Conservation (phyloP, 2,329 filamentous ascomycete species). For the Epicoccum sorghinum region DNA sequence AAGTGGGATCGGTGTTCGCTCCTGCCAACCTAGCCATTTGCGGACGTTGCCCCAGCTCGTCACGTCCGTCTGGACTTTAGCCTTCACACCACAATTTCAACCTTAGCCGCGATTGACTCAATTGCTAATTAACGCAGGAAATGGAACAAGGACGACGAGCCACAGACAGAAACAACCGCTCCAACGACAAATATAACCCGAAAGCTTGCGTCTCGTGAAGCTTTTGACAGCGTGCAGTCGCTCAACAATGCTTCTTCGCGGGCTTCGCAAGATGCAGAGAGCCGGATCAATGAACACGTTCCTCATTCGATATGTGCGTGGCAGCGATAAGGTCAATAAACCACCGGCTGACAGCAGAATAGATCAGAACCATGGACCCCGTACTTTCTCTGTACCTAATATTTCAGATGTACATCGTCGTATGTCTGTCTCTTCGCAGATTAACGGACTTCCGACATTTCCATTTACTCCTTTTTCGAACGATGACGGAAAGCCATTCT, state of each 20-base stretch:
- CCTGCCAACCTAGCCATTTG: slow-evolving; percentile 28
- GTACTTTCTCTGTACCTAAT: slow-evolving; percentile 43
- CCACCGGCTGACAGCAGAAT: slow-evolving; percentile 10
- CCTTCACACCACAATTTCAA: slow-evolving; percentile 9
- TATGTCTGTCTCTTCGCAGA: slow-evolving; percentile 50
- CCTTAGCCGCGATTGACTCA: slow-evolving; percentile 15
- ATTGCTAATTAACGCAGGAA: slow-evolving; percentile 45
- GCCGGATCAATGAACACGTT: slow-evolving; percentile 63
- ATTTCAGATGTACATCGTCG: slow-evolving; percentile 54
- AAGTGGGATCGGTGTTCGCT: slow-evolving; percentile 20
- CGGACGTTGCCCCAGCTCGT: slow-evolving; percentile 23
- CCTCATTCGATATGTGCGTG: slow-evolving; percentile 68
- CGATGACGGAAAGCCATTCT: slow-evolving; percentile 41
- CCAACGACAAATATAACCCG: slow-evolving; percentile 35
- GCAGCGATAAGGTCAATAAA: neutral
- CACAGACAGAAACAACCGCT: slow-evolving; percentile 27
- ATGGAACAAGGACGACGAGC: slow-evolving; percentile 52
- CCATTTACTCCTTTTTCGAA: slow-evolving; percentile 46
- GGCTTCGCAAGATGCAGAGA: slow-evolving; percentile 53
- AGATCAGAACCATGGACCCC: slow-evolving; percentile 58
- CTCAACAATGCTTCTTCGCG: slow-evolving; percentile 38
- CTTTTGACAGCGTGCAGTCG: slow-evolving; percentile 43
- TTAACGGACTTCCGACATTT: slow-evolving; percentile 41
- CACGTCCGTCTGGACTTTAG: slow-evolving; percentile 15
- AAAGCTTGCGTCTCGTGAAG: slow-evolving; percentile 48